Evolutionary conservation across 345 rosid species (phyloP).

Genomic region (Clarkia xantiana): DNA sequence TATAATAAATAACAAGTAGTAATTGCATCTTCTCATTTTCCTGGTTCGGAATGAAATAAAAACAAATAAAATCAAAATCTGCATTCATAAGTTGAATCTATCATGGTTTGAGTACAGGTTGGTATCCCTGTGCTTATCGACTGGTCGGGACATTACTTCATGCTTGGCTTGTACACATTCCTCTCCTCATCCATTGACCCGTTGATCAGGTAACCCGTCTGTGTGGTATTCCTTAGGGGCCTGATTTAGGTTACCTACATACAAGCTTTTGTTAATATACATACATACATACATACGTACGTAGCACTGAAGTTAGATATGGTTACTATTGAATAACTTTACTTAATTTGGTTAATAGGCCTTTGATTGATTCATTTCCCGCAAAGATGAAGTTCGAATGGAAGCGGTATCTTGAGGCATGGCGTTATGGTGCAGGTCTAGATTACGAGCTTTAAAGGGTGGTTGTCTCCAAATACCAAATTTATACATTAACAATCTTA

Average conservation of each 20-base stretch:
- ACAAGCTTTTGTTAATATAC: neutral
- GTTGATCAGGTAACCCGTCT: constrained; percentile 35
- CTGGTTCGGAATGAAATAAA: neutral
- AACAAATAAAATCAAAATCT: neutral
- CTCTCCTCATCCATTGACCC: constrained; percentile 71
- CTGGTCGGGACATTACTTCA: constrained; percentile 74
- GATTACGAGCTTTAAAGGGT: constrained; percentile 53
- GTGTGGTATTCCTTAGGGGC: neutral
- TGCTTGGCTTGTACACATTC: constrained; percentile 74
- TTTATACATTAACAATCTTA: no score
- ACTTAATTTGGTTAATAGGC: constrained; percentile 20
- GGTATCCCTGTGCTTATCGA: constrained; percentile 63
- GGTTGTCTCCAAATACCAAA: neutral
- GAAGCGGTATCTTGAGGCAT: constrained; percentile 72
- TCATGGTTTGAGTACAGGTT: constrained; percentile 27
- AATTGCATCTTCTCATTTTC: neutral
- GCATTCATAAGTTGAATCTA: neutral
- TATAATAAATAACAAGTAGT: neutral
- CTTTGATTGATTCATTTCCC: constrained; percentile 35
- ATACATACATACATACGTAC: neutral
- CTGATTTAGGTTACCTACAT: neutral
- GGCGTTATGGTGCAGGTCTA: constrained; percentile 78
- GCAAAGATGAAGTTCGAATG: constrained; percentile 43
- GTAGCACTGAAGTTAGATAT: neutral
- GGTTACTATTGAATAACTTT: constrained; percentile 3